Evolutionary conservation across 306 rosid species (phyloP).

Genomic region (Glycine tomentella): DNA sequence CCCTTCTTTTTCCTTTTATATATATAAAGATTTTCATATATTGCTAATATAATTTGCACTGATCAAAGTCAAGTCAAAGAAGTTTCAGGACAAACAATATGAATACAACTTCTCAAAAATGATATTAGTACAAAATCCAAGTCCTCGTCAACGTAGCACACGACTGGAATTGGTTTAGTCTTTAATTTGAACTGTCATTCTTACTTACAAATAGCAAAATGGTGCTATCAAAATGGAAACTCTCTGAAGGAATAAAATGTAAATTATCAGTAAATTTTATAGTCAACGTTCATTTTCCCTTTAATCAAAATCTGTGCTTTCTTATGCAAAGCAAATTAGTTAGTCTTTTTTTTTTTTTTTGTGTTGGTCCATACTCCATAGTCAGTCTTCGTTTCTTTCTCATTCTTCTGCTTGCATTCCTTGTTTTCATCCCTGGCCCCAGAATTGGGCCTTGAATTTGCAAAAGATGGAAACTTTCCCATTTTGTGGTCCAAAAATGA

Average conservation of each 20-base stretch:
- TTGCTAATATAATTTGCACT: background rate
- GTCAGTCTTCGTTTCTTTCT: slow-evolving; percentile 11
- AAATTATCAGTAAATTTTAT: background rate
- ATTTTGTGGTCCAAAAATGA: background rate
- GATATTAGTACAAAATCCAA: background rate
- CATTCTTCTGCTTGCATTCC: background rate
- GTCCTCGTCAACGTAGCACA: slow-evolving; percentile 3
- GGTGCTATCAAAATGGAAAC: background rate
- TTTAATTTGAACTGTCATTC: background rate
- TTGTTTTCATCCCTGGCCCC: background rate
- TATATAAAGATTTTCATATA: background rate
- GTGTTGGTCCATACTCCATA: background rate
- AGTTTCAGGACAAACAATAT: background rate
- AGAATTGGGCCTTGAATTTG: slow-evolving; percentile 24
- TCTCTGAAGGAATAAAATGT: background rate
- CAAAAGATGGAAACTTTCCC: slow-evolving; percentile 18
- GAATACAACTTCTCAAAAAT: background rate
- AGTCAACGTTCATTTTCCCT: background rate
- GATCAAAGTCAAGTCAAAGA: background rate
- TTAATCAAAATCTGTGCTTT: background rate
- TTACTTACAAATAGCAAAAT: background rate
- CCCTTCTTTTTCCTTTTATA: too few species aligned
- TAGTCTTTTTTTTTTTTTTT: background rate
- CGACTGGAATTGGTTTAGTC: background rate
- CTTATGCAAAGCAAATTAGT: background rate